phyloP scores from a whole-genome alignment of 2,329 filamentous ascomycete species.

The Fusarium armeniacum region DNA sequence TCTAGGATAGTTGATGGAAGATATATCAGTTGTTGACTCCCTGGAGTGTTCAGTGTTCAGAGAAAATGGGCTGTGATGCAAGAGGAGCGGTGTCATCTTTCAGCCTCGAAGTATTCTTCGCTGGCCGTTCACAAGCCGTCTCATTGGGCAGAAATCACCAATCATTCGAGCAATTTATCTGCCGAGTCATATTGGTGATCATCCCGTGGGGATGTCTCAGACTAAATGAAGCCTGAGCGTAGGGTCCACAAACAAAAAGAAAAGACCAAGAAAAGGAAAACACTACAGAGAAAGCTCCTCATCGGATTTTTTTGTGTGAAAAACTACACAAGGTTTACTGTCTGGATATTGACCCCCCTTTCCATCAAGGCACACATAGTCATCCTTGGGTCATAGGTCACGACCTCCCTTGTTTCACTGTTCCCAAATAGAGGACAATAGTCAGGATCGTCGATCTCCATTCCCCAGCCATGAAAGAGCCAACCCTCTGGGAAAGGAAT shows the following conservation, averaged over 20 bases:
- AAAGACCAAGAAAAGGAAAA: no score
- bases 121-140: neutral
- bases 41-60: neutral
- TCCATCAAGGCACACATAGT: neutral
- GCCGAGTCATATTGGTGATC: neutral
- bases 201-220: no score
- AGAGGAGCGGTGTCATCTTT: neutral
- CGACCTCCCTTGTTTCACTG: neutral
- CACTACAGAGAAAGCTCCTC: no score
- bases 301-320: no score
- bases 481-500: neutral
- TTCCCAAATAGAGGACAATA: neutral
- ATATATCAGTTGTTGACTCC: no score
- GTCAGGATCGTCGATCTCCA: neutral
- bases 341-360: neutral
- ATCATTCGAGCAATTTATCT: neutral
- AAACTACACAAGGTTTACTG: neutral
- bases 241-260: no score
- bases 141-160: neutral
- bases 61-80: neutral
- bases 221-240: no score
- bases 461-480: neutral
- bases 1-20: rapidly evolving
- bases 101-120: neutral
- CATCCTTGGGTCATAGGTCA: neutral